Conservation (phyloP, 2,329 filamentous ascomycete genomes). For the Lecanoromycetidae sp. region DNA sequence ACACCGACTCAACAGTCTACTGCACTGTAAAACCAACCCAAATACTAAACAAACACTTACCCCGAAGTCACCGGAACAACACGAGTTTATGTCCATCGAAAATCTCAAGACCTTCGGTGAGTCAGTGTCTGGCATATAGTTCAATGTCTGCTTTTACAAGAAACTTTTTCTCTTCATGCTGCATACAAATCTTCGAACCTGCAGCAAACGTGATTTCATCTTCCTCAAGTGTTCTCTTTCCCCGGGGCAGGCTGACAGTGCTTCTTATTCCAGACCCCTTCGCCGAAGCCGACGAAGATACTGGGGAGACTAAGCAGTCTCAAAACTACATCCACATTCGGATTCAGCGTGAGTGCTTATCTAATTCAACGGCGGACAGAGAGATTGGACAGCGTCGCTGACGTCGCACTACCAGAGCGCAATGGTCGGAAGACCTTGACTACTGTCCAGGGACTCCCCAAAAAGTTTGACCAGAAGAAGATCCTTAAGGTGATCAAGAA, state of each 20-base stretch:
- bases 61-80: conserved; percentile 44
- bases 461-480: conserved; percentile 99
- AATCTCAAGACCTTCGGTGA: conserved; percentile 92
- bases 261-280: conserved; percentile 68
- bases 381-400: conserved; percentile 18
- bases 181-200: neutral
- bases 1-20: conserved; percentile 11
- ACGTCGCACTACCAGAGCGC: conserved; percentile 55
- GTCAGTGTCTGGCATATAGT: too few relatives aligned
- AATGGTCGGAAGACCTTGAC: conserved; percentile 99
- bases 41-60: conserved; percentile 31
- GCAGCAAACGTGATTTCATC: too few relatives aligned
- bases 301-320: conserved; percentile 85
- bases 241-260: neutral
- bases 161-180: conserved; percentile 25
- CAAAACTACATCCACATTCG: conserved; percentile 99
- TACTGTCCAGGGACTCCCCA: conserved; percentile 95
- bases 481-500: conserved; percentile 99
- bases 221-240: neutral
- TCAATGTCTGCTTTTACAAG: neutral
- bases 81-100: conserved; percentile 98
- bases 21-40: conserved; percentile 15
- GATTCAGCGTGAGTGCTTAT: conserved; percentile 73
- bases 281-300: conserved; percentile 99
- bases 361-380: neutral